phyloP scores from a whole-genome alignment of 495 filamentous ascomycete species.

The Xylaria longipes region DNA sequence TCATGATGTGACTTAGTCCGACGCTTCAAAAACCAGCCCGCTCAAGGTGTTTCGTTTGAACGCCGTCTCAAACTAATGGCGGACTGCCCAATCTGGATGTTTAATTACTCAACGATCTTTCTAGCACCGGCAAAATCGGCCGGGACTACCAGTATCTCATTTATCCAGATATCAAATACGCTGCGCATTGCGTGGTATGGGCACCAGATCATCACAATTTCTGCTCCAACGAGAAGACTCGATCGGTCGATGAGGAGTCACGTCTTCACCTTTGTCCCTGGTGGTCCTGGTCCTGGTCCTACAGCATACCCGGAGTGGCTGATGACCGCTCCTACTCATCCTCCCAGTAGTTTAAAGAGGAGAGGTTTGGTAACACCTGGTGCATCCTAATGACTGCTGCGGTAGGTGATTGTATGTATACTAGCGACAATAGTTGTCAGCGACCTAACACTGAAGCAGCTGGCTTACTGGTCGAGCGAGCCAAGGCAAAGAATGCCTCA shows the following conservation, averaged over 20 bases:
- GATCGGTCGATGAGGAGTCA: slow-evolving; percentile 5
- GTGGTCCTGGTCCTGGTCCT: background rate
- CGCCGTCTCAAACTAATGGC: background rate
- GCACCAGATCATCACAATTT: slow-evolving; percentile 21
- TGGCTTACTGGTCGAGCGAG: slow-evolving; percentile 21
- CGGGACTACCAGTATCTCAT: slow-evolving; percentile 14
- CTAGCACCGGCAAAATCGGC: slow-evolving; percentile 23
- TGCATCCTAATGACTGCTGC: background rate
- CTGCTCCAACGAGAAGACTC: slow-evolving; percentile 18
- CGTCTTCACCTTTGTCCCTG: background rate
- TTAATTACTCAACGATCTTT: slow-evolving; percentile 18
- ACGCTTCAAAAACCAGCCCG: background rate
- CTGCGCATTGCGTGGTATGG: slow-evolving; percentile 11
- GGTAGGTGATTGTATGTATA: background rate
- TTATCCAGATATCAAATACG: slow-evolving; percentile 26
- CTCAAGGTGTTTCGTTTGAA: background rate
- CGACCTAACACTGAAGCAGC: background rate
- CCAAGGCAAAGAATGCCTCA: slow-evolving; percentile 23
- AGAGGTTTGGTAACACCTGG: background rate
- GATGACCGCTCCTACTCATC: slow-evolving; percentile 5
- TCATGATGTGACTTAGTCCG: background rate
- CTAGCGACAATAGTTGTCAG: background rate
- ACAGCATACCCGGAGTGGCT: background rate
- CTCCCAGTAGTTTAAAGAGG: background rate
- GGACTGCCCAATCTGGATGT: background rate